Conservation (phyloP, 768 basidiomycete genomes). For the Cystobasidium onofrii region DNA sequence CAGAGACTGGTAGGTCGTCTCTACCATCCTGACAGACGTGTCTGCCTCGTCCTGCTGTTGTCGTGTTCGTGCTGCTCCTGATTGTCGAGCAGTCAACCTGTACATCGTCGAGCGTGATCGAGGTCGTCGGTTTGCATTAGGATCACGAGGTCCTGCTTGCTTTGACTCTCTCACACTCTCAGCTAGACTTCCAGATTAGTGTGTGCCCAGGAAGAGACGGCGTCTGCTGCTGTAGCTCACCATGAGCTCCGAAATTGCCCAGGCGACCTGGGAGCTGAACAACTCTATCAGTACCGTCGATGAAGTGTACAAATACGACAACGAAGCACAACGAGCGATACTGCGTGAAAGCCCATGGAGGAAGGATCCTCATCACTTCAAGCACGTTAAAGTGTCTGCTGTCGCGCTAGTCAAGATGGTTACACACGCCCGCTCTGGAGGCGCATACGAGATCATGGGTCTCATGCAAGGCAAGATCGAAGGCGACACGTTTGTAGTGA, state of each 20-base stretch:
- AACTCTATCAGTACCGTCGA: conserved; percentile 44
- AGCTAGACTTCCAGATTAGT: too few relatives aligned
- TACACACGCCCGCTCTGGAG: conserved; percentile 85
- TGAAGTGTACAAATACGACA: conserved; percentile 45
- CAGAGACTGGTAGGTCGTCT: not conserved
- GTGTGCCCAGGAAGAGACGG: too few relatives aligned
- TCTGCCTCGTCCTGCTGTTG: not conserved
- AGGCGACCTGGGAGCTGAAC: conserved; percentile 47
- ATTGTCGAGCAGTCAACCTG: not conserved
- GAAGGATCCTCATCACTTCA: conserved; percentile 58
- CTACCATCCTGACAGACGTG: not conserved
- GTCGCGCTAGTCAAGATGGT: conserved; percentile 54
- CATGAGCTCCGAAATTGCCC: conserved; percentile 31
- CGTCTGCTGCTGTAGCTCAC: not conserved
- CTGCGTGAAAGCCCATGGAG: conserved; percentile 73
- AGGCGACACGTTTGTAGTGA: conserved; percentile 54
- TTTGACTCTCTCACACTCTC: not conserved
- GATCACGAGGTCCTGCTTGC: not conserved
- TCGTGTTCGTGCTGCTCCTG: not conserved
- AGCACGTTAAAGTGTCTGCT: conserved; percentile 51
- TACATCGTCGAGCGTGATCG: not conserved
- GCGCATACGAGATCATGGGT: conserved; percentile 98
- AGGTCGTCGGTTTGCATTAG: not conserved
- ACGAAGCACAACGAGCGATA: conserved; percentile 44
- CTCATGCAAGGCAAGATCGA: conserved; percentile 92